These are phyloP conservation scores for Pestalotiopsis sp. DNA, from an alignment of 2,329 filamentous ascomycete species.

Conservation along the genomic window DNA sequence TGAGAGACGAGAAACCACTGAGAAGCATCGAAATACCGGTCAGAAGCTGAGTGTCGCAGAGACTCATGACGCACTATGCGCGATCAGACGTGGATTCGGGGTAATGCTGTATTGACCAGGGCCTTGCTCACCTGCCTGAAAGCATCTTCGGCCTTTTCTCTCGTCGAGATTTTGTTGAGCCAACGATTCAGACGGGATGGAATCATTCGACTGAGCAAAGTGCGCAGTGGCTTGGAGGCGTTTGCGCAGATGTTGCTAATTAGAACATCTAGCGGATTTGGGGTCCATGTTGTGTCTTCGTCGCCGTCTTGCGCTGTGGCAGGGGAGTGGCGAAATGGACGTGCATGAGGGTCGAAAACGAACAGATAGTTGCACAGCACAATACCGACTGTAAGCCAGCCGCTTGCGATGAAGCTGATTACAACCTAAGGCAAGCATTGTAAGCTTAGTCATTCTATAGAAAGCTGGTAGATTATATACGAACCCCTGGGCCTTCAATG, in stretches of 20 bases:
- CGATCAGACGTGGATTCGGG: neutral
- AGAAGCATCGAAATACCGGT: conserved; percentile 12
- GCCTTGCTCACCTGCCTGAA: conserved; percentile 6
- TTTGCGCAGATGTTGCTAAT: neutral
- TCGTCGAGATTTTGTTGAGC: conserved; percentile 1
- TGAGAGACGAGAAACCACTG: conserved; percentile 7
- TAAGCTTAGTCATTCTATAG: neutral
- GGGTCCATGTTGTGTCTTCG: neutral
- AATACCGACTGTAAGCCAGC: conserved; percentile 9
- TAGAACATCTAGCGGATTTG: neutral
- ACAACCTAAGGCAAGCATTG: neutral
- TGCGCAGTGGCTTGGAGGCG: neutral
- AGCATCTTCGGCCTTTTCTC: conserved; percentile 8
- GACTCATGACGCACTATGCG: conserved; percentile 7
- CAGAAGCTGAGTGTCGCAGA: conserved; percentile 9
- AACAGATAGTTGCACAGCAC: conserved; percentile 12
- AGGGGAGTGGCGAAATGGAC: conserved; percentile 1
- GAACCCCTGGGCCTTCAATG: conserved; percentile 11
- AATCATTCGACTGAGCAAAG: neutral
- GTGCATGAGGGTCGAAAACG: conserved; percentile 5
- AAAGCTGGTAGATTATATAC: neutral
- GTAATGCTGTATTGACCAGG: neutral
- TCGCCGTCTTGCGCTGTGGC: neutral
- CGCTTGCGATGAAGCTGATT: conserved; percentile 7
- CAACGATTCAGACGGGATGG: neutral